Base-by-base conservation (phyloP, 495 filamentous ascomycete genomes). In the Aspergillus asperescens region DNA sequence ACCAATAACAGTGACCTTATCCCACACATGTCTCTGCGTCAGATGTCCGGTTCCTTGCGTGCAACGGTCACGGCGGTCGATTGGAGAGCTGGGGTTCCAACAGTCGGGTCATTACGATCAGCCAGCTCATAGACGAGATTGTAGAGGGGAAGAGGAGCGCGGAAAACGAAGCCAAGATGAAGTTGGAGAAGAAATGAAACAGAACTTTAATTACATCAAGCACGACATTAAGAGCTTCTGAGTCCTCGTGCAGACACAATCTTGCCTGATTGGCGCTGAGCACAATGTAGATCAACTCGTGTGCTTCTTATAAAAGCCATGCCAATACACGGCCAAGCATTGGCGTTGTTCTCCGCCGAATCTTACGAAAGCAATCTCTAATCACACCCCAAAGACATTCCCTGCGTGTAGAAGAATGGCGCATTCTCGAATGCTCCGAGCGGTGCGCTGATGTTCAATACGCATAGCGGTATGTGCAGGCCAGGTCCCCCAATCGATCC, bases 381-480 rank as follows among this genome's bases (percentile, higher is more conserved):
- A 41, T 41, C 24, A 41, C 13, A n/a, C n/a, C n/a, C n/a, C n/a
- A n/a, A n/a, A n/a, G n/a, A n/a, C n/a, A n/a, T n/a, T n/a, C n/a
- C n/a, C n/a, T n/a, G n/a, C n/a, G n/a, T n/a, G n/a, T n/a, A n/a
- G n/a, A n/a, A n/a, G n/a, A n/a, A n/a, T n/a, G n/a, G n/a, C n/a
- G n/a, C n/a, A n/a, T n/a, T n/a, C n/a, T n/a, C n/a, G n/a, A n/a
- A n/a, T n/a, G n/a, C n/a, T n/a, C n/a, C n/a, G n/a, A n/a, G n/a
- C n/a, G n/a, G n/a, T n/a, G n/a, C n/a, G n/a, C n/a, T n/a, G n/a
- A n/a, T n/a, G n/a, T 23, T 59, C 44, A 66, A 52, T 66, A 66
- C 4, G 56, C 45, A 42, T 66, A 66, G 8, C 64, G 57, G 57
- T 64, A 66, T 8, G 41, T 52, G 13, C 47, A 54, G 19, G 61